These are phyloP conservation scores for Thielaviopsis musarum DNA, from an alignment of 2,329 filamentous ascomycete species.

Conservation along the genomic window DNA sequence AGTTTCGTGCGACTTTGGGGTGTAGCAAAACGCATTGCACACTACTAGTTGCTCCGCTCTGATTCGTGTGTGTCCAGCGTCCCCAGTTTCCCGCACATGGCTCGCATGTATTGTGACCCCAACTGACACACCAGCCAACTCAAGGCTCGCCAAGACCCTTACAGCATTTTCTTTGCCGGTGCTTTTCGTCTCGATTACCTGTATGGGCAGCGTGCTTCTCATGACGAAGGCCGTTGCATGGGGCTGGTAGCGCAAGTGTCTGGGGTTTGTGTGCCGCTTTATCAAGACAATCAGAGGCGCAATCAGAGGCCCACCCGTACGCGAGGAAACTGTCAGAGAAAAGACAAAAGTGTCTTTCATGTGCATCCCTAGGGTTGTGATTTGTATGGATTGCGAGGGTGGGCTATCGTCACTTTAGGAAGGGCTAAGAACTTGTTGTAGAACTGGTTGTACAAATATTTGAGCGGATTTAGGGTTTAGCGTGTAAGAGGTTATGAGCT, in stretches of 20 bases:
- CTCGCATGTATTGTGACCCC: neutral
- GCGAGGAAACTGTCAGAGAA: neutral
- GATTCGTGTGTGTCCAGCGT: neutral
- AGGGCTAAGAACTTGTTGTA: no score
- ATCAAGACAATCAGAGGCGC: neutral
- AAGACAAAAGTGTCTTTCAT: neutral
- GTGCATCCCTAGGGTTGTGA: neutral
- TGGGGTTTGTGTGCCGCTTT: neutral
- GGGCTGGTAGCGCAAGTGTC: neutral
- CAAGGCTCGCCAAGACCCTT: neutral
- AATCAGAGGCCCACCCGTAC: no score
- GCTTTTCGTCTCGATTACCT: neutral
- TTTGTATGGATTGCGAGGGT: neutral
- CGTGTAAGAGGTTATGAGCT: no score
- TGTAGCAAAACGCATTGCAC: neutral
- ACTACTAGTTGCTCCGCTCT: neutral
- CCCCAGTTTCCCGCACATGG: neutral
- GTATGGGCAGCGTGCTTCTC: neutral
- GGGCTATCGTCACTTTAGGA: no score
- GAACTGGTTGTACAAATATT: no score
- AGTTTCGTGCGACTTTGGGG: neutral
- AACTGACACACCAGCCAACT: neutral
- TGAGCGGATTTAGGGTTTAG: no score
- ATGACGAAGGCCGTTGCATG: neutral
- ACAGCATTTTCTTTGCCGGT: neutral